phyloP scores from a whole-genome alignment of 192 early-diverging fungal species.

The Allomyces macrogynus region DNA sequence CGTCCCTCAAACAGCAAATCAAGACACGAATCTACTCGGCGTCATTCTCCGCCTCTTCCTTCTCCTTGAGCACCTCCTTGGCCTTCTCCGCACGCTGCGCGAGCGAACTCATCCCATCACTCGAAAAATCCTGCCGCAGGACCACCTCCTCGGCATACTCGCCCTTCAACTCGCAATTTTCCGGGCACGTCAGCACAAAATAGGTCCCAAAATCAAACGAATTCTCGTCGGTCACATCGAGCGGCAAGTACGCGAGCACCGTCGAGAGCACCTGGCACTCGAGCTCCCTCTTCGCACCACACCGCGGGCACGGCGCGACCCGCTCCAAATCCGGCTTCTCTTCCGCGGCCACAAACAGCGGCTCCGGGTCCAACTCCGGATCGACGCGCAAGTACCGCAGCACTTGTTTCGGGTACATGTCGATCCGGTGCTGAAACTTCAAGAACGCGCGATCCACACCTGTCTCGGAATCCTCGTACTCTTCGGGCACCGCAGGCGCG shows the following conservation, averaged over 20 bases:
- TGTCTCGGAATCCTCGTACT: slow-evolving; percentile 51
- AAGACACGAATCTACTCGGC: too few species aligned
- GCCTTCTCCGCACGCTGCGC: neutral
- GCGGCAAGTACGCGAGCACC: neutral
- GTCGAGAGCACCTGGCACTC: slow-evolving; percentile 58
- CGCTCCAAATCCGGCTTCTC: slow-evolving; percentile 30
- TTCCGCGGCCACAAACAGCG: slow-evolving; percentile 59
- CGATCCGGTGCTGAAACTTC: slow-evolving; percentile 66
- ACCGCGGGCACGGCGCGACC: slow-evolving; percentile 49
- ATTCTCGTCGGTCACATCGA: slow-evolving; percentile 43
- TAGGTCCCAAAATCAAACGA: slow-evolving; percentile 85
- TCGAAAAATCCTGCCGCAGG: slow-evolving; percentile 62
- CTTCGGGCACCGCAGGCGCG: slow-evolving; percentile 14
- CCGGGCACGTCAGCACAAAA: slow-evolving; percentile 65
- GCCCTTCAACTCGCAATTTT: slow-evolving; percentile 42
- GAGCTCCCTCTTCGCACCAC: slow-evolving; percentile 50
- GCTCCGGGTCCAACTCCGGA: slow-evolving; percentile 25
- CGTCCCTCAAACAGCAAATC: too few species aligned
- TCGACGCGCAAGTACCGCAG: slow-evolving; percentile 39
- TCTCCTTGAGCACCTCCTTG: too few species aligned
- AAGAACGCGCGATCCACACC: slow-evolving; percentile 81
- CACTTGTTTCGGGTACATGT: slow-evolving; percentile 62
- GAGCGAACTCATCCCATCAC: slow-evolving; percentile 41
- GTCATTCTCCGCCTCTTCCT: too few species aligned
- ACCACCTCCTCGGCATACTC: slow-evolving; percentile 45